Evolutionary conservation across 371 early-diverging fungal species (phyloP), one percentile per base, ranked within the genome.

Genomic region (Coemansia sp.): DNA sequence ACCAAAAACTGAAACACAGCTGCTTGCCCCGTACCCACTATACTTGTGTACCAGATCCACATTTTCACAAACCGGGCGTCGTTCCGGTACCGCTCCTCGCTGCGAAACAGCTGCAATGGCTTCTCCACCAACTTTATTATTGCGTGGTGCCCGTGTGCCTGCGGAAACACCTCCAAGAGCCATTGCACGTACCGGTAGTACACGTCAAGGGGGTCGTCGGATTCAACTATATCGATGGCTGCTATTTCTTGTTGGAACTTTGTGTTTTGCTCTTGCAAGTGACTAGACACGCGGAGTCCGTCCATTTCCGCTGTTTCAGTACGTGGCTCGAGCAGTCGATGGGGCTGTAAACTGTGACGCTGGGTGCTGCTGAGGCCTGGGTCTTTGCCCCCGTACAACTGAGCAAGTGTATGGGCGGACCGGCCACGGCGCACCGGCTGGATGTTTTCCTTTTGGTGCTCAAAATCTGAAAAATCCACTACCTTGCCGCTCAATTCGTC

Each of bases 391-490:
- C 69, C 72, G 63, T 77, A 82, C 34, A 87, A 67, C 2, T 72
- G 72, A 0, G 78, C 69, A 0, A 94, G 77, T 0, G 82, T 77
- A 7, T 70, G 72, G 2, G 88, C 88, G 22, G 86, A 84, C 11
- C 93, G 84, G 1, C 94, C 94, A 45, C 86, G 70, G 1, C 77
- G 74, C 18, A 85, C 71, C 24, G 92, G 92, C 37, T 82, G 76
- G 40, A 94, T 91, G 80, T 94, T 94, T 79, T 94, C 94, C 74
- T 92, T 92, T 53, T 89, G 85, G 18, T 80, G 74, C 68, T 90
- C 91, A 57, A 93, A 78, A 7, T 67, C 63, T 5, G 68, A 24
- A 53, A 78, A 78, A n/a, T 78, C 67, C 21, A 72, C 67, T 31
- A 62, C 47, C 16, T 55, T 45, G 14, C 59, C 63, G 11, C 37